These are phyloP conservation scores for Trametes cingulata DNA, from an alignment of 768 basidiomycete genomes.

Conservation along the genomic window DNA sequence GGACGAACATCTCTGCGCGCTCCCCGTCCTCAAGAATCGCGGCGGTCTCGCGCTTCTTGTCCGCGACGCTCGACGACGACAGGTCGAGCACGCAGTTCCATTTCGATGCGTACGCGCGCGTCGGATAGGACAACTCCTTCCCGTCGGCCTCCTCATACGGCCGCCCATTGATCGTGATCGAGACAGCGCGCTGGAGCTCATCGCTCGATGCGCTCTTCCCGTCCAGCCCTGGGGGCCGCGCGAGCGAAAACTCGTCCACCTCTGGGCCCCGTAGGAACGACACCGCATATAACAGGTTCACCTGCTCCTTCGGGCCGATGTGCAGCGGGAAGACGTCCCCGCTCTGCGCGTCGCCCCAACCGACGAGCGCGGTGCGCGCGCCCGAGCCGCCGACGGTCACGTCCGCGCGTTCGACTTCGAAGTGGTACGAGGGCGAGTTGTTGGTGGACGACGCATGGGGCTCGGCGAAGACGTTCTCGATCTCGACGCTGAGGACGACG, in stretches of 20 bases:
- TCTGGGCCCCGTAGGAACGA: slow-evolving; percentile 70
- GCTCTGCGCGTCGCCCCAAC: slow-evolving; percentile 45
- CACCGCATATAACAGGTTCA: slow-evolving; percentile 89
- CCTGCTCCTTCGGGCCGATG: slow-evolving; percentile 76
- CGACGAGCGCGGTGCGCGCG: slow-evolving; percentile 49
- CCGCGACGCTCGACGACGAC: slow-evolving; percentile 34
- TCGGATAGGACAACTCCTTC: slow-evolving; percentile 51
- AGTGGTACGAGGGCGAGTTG: slow-evolving; percentile 54
- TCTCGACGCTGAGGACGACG: slow-evolving; percentile 87
- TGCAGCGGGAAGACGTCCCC: slow-evolving; percentile 64
- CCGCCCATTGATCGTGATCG: slow-evolving; percentile 76
- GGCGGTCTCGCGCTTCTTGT: slow-evolving; percentile 24
- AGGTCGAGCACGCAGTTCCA: slow-evolving; percentile 93
- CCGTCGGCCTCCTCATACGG: slow-evolving; percentile 47
- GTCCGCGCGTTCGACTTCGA: slow-evolving; percentile 73
- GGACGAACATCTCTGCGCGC: slow-evolving; percentile 9
- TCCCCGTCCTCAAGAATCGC: slow-evolving; percentile 5
- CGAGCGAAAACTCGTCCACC: slow-evolving; percentile 44
- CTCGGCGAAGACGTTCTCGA: slow-evolving; percentile 63
- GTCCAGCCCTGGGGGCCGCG: slow-evolving; percentile 22
- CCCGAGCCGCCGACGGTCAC: slow-evolving; percentile 74
- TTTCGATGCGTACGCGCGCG: slow-evolving; percentile 73
- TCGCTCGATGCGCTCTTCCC: slow-evolving; percentile 2
- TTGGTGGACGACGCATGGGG: slow-evolving; percentile 30
- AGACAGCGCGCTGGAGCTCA: slow-evolving; percentile 73